A percentile compares a stretch with the other conserved stretches of the same genome.
phyloP scores from a whole-genome alignment of 768 basidiomycete genomes.

The Xerocomellus intermedius region DNA sequence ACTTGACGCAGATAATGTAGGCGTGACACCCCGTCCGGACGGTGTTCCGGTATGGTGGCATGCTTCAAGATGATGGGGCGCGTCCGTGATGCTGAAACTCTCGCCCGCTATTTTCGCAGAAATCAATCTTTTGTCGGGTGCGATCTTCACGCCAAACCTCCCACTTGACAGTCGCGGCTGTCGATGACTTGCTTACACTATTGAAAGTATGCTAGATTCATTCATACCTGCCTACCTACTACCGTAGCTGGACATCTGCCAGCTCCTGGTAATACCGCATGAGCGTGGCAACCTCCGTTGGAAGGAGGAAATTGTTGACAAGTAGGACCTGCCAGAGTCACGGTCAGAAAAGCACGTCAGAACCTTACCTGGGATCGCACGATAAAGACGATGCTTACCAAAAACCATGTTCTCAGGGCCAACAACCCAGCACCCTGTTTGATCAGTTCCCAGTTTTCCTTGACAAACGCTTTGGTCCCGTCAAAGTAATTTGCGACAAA shows the following conservation, averaged over 20 bases:
- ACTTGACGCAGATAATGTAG: no score
- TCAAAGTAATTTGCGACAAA: slow-evolving; percentile 57
- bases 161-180: no score
- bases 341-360: background rate
- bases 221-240: background rate
- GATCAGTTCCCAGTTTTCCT: slow-evolving; percentile 64
- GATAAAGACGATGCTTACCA: slow-evolving; percentile 40
- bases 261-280: slow-evolving; percentile 55
- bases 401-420: slow-evolving; percentile 58
- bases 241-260: slow-evolving; percentile 46
- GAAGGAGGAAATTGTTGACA: slow-evolving; percentile 52
- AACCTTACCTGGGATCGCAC: background rate
- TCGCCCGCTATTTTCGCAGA: no score
- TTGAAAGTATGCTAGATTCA: background rate
- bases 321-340: slow-evolving; percentile 48
- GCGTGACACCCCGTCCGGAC: no score
- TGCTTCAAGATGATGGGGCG: no score
- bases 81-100: no score
- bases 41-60: no score
- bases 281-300: slow-evolving; percentile 47
- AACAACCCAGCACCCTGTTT: slow-evolving; percentile 67
- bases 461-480: slow-evolving; percentile 55
- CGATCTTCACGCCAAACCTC: no score
- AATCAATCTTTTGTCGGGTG: no score
- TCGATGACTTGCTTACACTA: no score